These are phyloP conservation scores for Wickerhamomyces rabaulensis DNA, from an alignment of 805 yeast genomes.

Conservation along the genomic window DNA sequence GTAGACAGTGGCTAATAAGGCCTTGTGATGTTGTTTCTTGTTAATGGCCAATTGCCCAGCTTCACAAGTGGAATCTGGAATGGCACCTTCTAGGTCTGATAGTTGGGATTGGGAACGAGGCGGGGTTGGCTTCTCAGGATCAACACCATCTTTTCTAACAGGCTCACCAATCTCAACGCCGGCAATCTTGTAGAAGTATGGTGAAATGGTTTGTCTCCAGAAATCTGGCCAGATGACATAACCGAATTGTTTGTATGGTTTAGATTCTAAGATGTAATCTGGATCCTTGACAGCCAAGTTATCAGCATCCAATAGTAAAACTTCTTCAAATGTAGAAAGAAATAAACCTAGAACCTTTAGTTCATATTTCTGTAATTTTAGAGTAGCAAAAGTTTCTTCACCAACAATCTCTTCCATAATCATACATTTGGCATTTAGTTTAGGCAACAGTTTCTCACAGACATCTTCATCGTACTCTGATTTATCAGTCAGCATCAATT, in stretches of 20 bases:
- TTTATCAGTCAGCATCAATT: slow-evolving; percentile 35
- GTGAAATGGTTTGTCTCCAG: slow-evolving; percentile 66
- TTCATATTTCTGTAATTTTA: slow-evolving; percentile 22
- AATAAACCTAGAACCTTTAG: slow-evolving; percentile 35
- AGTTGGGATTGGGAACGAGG: slow-evolving; percentile 29
- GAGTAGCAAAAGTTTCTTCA: slow-evolving; percentile 14
- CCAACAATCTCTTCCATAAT: slow-evolving; percentile 33
- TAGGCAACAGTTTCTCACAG: slow-evolving; percentile 36
- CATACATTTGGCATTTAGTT: slow-evolving; percentile 38
- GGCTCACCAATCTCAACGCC: slow-evolving; percentile 34
- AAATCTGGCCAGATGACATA: slow-evolving; percentile 66
- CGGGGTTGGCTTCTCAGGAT: slow-evolving; percentile 41
- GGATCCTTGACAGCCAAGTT: slow-evolving; percentile 39
- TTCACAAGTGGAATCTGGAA: slow-evolving; percentile 69
- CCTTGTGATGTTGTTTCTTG: slow-evolving; percentile 51
- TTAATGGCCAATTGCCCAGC: slow-evolving; percentile 67
- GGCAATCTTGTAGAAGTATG: slow-evolving; percentile 50
- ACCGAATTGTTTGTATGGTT: slow-evolving; percentile 38
- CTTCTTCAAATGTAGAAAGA: slow-evolving; percentile 41
- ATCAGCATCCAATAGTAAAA: slow-evolving; percentile 43
- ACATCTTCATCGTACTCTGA: slow-evolving; percentile 38
- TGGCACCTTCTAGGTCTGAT: slow-evolving; percentile 57
- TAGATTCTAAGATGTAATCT: slow-evolving; percentile 42
- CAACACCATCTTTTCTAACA: slow-evolving; percentile 32
- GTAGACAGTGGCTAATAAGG: slow-evolving; percentile 55